A percentile compares a stretch with the other conserved stretches of the same genome.
phyloP scores from a whole-genome alignment of 2,329 filamentous ascomycete genomes.

The Dothidotthia symphoricarpi region DNA sequence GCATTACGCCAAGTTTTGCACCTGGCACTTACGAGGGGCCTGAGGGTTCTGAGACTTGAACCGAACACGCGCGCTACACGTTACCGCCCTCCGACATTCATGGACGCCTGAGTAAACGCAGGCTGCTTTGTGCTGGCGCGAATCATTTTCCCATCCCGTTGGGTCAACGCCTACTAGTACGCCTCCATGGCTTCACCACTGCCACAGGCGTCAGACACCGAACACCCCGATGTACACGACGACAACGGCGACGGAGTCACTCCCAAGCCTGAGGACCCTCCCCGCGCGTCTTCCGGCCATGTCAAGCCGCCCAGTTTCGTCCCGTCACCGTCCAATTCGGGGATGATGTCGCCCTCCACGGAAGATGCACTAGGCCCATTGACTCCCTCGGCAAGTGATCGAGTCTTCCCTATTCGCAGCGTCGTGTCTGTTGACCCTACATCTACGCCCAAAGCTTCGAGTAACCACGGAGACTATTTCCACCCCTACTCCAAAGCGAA shows the following conservation, averaged over 20 bases:
- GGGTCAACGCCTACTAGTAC: conserved; percentile 2
- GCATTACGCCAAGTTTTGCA: conserved; percentile 20
- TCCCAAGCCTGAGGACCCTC: conserved; percentile 16
- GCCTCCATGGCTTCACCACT: conserved; percentile 31
- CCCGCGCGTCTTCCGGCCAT: conserved; percentile 4
- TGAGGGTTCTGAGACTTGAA: too few relatives aligned
- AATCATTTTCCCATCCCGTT: conserved; percentile 3
- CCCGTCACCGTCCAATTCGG: conserved; percentile 9
- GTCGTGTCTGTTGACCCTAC: conserved; percentile 68
- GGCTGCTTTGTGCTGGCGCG: conserved; percentile 9
- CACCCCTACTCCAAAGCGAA: conserved; percentile 24
- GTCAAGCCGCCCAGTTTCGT: conserved; percentile 5
- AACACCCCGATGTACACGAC: conserved; percentile 8
- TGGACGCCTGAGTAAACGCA: conserved; percentile 21
- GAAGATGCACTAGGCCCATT: conserved; percentile 26
- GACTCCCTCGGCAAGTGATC: conserved; percentile 52
- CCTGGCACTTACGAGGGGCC: neutral
- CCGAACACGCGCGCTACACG: conserved; percentile 1
- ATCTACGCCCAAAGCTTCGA: conserved; percentile 21
- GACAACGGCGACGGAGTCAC: conserved; percentile 12
- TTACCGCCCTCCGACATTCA: conserved; percentile 9
- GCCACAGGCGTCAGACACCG: conserved; percentile 10
- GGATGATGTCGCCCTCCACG: conserved; percentile 14
- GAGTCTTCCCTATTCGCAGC: conserved; percentile 80
- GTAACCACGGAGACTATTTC: conserved; percentile 40